Evolutionary conservation across 805 yeast species (phyloP).

Genomic region (Teunomyces tritomae): DNA sequence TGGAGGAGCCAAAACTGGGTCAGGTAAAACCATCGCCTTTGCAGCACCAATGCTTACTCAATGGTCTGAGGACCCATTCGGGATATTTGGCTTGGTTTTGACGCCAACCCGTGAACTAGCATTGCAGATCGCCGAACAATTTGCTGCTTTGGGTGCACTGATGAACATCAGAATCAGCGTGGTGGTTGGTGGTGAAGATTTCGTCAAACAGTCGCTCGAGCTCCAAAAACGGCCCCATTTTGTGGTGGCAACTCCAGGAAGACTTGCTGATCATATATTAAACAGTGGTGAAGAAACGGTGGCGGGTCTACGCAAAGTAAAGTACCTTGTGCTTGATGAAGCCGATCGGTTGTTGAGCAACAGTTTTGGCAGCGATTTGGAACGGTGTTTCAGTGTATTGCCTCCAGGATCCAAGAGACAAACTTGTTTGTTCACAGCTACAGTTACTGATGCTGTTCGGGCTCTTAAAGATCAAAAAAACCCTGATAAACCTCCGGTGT

Average conservation of each 20-base stretch:
- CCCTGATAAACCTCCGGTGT: constrained; percentile 54
- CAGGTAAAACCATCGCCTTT: constrained; percentile 96
- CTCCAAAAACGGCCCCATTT: constrained; percentile 86
- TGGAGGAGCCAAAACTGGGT: constrained; percentile 98
- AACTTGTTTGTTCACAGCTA: constrained; percentile 90
- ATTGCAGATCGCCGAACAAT: constrained; percentile 94
- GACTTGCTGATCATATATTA: constrained; percentile 87
- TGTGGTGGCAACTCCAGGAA: constrained; percentile 95
- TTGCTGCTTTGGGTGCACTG: constrained; percentile 84
- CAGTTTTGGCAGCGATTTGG: constrained; percentile 78
- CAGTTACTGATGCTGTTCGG: constrained; percentile 89
- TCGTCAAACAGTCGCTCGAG: constrained; percentile 81
- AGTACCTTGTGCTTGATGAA: constrained; percentile 87
- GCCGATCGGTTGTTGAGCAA: constrained; percentile 89
- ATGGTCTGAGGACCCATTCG: constrained; percentile 95
- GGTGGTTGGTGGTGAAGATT: constrained; percentile 93
- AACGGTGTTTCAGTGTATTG: constrained; percentile 64
- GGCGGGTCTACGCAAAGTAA: constrained; percentile 71
- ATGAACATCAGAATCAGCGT: constrained; percentile 83
- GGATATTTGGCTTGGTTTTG: constrained; percentile 81
- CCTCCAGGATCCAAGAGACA: constrained; percentile 77
- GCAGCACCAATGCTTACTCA: constrained; percentile 94
- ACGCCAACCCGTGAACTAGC: constrained; percentile 96
- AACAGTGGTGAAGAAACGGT: constrained; percentile 87
- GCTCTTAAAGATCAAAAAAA: constrained; percentile 65